Evolutionary conservation across 2,329 filamentous ascomycete species (phyloP).

Genomic region (Ceratocystis destructans): DNA sequence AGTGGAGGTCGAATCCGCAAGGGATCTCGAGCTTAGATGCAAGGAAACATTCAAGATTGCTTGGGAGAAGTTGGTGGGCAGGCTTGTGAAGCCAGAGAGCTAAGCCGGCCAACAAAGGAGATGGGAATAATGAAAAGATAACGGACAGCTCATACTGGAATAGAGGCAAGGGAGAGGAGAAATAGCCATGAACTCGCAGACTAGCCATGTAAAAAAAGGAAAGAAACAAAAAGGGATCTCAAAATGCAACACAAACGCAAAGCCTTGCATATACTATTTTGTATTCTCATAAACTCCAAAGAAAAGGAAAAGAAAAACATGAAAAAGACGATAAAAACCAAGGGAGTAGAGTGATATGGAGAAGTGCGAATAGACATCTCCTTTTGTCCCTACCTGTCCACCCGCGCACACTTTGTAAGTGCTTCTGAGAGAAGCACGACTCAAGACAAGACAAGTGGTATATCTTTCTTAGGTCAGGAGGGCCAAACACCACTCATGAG

Average conservation of each 20-base stretch:
- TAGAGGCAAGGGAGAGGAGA: not conserved
- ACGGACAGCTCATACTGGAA: not conserved
- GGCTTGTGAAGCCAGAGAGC: not conserved
- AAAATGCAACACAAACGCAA: not conserved
- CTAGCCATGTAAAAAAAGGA: not conserved
- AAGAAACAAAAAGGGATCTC: not conserved
- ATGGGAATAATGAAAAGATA: not conserved
- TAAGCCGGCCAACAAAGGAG: not conserved
- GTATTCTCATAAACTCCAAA: not conserved
- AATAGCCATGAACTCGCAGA: not conserved
- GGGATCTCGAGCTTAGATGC: not conserved
- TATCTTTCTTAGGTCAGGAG: not conserved
- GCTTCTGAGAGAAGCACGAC: not conserved
- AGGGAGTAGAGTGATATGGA: not conserved
- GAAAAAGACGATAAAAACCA: not conserved
- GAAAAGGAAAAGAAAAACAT: not conserved
- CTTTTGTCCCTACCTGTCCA: not conserved
- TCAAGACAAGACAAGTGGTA: too few relatives aligned
- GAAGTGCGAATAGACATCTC: not conserved
- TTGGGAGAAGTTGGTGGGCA: not conserved
- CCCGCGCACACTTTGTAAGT: not conserved
- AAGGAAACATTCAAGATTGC: slow-evolving; percentile 3
- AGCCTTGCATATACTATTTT: not conserved
- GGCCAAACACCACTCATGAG: not conserved
- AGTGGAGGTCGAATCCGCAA: slow-evolving; percentile 4